These are phyloP conservation scores for Suhomyces sp. DNA, from an alignment of 805 yeast genomes.

Conservation along the genomic window DNA sequence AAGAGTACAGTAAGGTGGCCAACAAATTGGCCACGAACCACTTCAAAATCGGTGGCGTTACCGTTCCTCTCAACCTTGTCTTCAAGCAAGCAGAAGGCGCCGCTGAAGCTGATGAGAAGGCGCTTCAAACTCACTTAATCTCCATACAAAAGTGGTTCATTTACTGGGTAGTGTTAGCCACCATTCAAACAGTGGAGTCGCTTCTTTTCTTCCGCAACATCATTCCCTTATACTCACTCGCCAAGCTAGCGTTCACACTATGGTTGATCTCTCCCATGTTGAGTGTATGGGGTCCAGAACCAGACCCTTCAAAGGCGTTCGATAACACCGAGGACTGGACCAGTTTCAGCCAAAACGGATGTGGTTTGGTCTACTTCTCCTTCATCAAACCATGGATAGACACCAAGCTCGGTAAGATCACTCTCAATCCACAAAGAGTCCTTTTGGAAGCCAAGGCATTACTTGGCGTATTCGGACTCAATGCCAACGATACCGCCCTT, in stretches of 20 bases:
- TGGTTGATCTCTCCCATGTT: constrained; percentile 61
- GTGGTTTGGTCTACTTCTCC: constrained; percentile 31
- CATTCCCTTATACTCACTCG: constrained; percentile 56
- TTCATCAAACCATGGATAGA: constrained; percentile 30
- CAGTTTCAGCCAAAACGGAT: constrained; percentile 28
- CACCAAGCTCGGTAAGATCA: constrained; percentile 10
- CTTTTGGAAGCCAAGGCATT: constrained; percentile 1
- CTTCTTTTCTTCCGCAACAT: constrained; percentile 44
- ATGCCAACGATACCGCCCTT: too few relatives aligned
- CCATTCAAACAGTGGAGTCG: constrained; percentile 39
- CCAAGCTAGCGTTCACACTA: constrained; percentile 46
- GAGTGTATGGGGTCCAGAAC: constrained; percentile 7
- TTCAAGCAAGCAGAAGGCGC: constrained; percentile 3
- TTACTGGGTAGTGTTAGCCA: constrained; percentile 66
- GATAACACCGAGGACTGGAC: constrained; percentile 24
- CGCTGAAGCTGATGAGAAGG: constrained; percentile 9
- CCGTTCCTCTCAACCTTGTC: constrained; percentile 30
- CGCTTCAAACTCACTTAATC: constrained; percentile 24
- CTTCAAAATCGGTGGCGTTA: constrained; percentile 37
- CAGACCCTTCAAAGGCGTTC: constrained; percentile 3
- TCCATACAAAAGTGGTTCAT: constrained; percentile 42
- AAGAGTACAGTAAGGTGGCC: constrained; percentile 34
- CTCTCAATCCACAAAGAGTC: constrained; percentile 1
- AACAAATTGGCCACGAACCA: constrained; percentile 28
- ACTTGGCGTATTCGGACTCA: too few relatives aligned